Conservation (phyloP, 108 stramenopile genomes). For the Skeletonema menzelii region DNA sequence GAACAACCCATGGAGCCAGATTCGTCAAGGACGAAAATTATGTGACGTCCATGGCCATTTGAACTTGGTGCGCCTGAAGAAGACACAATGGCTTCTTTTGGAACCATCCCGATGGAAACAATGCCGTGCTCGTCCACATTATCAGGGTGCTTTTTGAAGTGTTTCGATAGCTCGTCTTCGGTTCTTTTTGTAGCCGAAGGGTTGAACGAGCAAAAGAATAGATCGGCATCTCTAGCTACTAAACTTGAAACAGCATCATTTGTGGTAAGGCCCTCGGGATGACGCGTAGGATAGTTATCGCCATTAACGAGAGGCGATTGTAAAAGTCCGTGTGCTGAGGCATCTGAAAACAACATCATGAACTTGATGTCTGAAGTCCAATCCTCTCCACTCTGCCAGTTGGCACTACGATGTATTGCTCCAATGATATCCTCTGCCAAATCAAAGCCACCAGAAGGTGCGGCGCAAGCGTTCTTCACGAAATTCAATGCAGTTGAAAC, state of each 20-base stretch:
- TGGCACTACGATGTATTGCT: constrained; percentile 46
- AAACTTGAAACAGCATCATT: constrained; percentile 34
- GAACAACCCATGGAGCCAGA: constrained; percentile 50
- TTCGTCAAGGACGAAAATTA: constrained; percentile 63
- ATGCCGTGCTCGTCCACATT: constrained; percentile 38
- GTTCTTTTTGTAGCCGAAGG: constrained; percentile 48
- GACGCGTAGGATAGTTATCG: constrained; percentile 48
- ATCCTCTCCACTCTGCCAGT: constrained; percentile 40
- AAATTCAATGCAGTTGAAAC: constrained; percentile 9
- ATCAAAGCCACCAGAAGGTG: constrained; percentile 52
- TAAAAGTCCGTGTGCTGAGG: constrained; percentile 56
- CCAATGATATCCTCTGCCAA: constrained; percentile 60
- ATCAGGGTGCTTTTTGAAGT: constrained; percentile 36
- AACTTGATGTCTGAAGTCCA: constrained; percentile 57
- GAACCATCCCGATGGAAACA: constrained; percentile 49
- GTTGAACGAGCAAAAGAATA: constrained; percentile 67
- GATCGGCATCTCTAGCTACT: constrained; percentile 48
- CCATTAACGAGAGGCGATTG: constrained; percentile 15
- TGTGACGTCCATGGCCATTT: constrained; percentile 40
- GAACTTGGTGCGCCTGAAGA: background rate
- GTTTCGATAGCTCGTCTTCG: constrained; percentile 42
- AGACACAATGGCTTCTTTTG: constrained; percentile 10
- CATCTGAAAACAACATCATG: constrained; percentile 57
- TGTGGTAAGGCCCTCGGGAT: constrained; percentile 48
- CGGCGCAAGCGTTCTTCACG: constrained; percentile 10